A percentile compares a stretch with the other conserved stretches of the same genome.
phyloP scores from a whole-genome alignment of 2,329 filamentous ascomycete genomes.

The Monilinia fructicola region DNA sequence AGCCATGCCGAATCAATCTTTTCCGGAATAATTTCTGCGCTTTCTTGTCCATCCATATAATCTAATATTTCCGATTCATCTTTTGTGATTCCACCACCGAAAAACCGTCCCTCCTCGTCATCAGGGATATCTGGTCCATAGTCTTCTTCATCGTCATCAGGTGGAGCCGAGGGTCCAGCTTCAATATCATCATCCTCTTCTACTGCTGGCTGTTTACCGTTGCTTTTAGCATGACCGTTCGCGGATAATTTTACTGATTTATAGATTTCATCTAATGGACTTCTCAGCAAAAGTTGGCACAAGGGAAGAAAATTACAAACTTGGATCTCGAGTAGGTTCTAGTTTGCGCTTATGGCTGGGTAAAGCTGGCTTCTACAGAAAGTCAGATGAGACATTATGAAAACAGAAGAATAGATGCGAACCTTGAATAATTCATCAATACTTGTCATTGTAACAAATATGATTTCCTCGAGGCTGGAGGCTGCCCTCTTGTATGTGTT shows the following conservation, averaged over 20 bases:
- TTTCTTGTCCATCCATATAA: constrained; percentile 73
- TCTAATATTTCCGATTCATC: constrained; percentile 82
- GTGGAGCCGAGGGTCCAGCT: constrained; percentile 53
- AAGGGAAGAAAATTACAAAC: constrained; percentile 45
- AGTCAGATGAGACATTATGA: constrained; percentile 20
- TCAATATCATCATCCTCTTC: constrained; percentile 46
- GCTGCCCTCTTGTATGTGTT: neutral
- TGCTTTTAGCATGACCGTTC: constrained; percentile 45
- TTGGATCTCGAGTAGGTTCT: constrained; percentile 61
- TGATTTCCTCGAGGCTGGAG: constrained; percentile 17
- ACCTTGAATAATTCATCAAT: constrained; percentile 39
- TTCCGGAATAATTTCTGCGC: constrained; percentile 52
- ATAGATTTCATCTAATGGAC: constrained; percentile 57
- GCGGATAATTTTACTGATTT: constrained; percentile 57
- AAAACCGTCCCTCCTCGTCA: constrained; percentile 93
- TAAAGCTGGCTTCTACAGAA: constrained; percentile 39
- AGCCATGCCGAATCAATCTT: constrained; percentile 85
- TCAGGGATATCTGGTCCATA: constrained; percentile 57
- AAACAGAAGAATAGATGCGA: neutral
- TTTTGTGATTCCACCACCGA: constrained; percentile 83
- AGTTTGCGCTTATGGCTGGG: constrained; percentile 60
- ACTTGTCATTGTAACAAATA: constrained; percentile 34
- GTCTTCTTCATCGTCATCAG: constrained; percentile 55
- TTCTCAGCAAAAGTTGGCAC: constrained; percentile 11
- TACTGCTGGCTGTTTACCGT: constrained; percentile 36